A percentile compares a stretch with the other conserved stretches of the same genome.
Evolutionary conservation across 805 yeast species (phyloP).

Genomic region (Yamadazyma nakazawae): DNA sequence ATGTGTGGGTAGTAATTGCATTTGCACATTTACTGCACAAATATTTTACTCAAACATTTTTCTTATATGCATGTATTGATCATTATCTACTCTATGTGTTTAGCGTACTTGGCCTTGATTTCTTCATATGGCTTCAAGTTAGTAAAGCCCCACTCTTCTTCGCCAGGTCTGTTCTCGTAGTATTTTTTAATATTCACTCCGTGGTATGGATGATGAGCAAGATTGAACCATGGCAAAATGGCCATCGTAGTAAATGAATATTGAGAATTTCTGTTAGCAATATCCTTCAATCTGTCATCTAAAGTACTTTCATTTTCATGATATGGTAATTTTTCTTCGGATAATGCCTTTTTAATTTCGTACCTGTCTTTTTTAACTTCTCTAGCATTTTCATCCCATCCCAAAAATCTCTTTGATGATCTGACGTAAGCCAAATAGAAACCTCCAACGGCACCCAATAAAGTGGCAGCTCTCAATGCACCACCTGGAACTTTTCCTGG

Average conservation of each 20-base stretch:
- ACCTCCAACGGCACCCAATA: conserved; percentile 70
- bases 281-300: conserved; percentile 66
- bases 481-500: conserved; percentile 53
- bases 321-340: conserved; percentile 64
- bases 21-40: no score
- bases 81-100: conserved; percentile 3
- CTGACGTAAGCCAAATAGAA: conserved; percentile 66
- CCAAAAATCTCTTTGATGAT: conserved; percentile 72
- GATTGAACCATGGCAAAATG: conserved; percentile 78
- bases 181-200: conserved; percentile 68
- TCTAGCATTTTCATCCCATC: conserved; percentile 65
- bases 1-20: no score
- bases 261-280: conserved; percentile 75
- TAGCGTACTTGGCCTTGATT: conserved; percentile 34
- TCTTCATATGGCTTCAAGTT: conserved; percentile 50
- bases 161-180: conserved; percentile 54
- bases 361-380: conserved; percentile 73
- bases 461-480: conserved; percentile 55
- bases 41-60: background rate
- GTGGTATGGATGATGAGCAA: conserved; percentile 77
- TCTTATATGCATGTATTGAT: conserved; percentile 4
- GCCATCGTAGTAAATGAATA: conserved; percentile 59
- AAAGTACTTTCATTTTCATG: conserved; percentile 54
- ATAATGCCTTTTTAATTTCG: conserved; percentile 64
- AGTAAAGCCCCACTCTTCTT: conserved; percentile 53